Base-by-base conservation (phyloP, 1,139 yeast genomes). In the Candida pseudocylindracea region DNA sequence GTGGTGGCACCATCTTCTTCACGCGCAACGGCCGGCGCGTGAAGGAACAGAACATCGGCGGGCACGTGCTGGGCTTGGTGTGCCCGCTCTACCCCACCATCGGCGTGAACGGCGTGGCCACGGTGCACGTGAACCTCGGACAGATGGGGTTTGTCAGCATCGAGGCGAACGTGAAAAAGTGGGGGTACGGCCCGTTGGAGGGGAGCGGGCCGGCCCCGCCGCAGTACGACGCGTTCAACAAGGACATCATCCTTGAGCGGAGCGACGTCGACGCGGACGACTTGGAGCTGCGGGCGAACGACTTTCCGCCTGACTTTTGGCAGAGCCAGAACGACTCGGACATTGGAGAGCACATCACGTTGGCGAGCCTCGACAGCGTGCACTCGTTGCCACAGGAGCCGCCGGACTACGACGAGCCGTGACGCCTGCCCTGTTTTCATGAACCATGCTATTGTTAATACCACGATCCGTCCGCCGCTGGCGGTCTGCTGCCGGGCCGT, bases 21-120 rank as follows among this genome's bases (percentile, higher is more conserved):
- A 72, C 83, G 1, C 53, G 78, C 39, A 72, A 72, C 42, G 81
- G 81, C 26, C 72, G 71, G 45, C 72, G 71, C 44, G 48, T 72
- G 27, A 67, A 69, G 35, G 88, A 75, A 46, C 64, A 70, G 35
- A 59, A 64, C 34, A 50, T 73, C 25, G 85, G 85, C 3, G 88
- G 85, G 1, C 80, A 74, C 42, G 58, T 72, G 28, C 50, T 55
- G 35, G 57, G 59, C 42, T 57, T 51, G 35, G 44, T 54, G 9
- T 15, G 20, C 6, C 51, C 55, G 2, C 38, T 67, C 10, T 67
- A 47, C 41, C 74, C 74, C 9, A 60, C 57, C 0, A 46, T 67
- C 27, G 73, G 74, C 2, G 65, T 71, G 11, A 63, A 60, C 36
- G 60, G 61, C 36, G 48, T 59, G 30, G 64, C 72, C 41, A 55